phyloP scores from a whole-genome alignment of 805 yeast species.

The Myxozyma vanderwaltii region DNA sequence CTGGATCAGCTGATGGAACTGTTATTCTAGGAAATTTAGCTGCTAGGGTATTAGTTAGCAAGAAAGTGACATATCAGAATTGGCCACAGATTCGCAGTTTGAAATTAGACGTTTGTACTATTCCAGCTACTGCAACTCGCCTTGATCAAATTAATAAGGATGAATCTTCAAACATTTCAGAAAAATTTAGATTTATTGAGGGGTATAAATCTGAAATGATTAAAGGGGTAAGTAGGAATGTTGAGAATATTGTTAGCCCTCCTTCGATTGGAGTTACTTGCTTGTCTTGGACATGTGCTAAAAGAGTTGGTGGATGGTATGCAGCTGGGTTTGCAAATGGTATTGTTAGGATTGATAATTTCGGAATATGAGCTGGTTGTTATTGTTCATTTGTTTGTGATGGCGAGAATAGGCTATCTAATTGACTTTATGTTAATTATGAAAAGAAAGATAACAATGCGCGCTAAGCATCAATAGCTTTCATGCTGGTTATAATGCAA shows the following conservation, averaged over 20 bases:
- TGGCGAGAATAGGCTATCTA: background rate
- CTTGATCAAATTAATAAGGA: background rate
- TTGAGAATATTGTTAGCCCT: slow-evolving; percentile 3
- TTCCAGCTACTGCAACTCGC: background rate
- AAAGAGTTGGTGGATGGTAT: slow-evolving; percentile 22
- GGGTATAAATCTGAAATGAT: slow-evolving; percentile 15
- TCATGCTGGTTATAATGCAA: too few relatives aligned
- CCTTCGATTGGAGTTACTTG: slow-evolving; percentile 16
- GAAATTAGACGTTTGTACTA: slow-evolving; percentile 3
- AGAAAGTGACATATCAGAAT: slow-evolving; percentile 1
- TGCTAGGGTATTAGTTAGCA: slow-evolving; percentile 8
- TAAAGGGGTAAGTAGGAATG: background rate
- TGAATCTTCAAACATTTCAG: background rate
- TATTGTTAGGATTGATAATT: slow-evolving; percentile 26
- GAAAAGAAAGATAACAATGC: too few relatives aligned
- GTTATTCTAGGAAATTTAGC: slow-evolving; percentile 23
- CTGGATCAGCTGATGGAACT: slow-evolving; percentile 32
- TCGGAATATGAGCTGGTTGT: slow-evolving; percentile 3
- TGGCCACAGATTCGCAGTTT: slow-evolving; percentile 22
- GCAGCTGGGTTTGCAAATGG: slow-evolving; percentile 31
- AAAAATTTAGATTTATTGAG: slow-evolving; percentile 23
- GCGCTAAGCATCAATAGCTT: too few relatives aligned
- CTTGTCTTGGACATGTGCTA: slow-evolving; percentile 13
- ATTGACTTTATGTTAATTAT: too few relatives aligned
- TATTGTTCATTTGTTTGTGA: background rate